Evolutionary conservation across 345 rosid species (phyloP), one percentile per base, ranked within the genome.

Genomic region (Erucastrum elatum): DNA sequence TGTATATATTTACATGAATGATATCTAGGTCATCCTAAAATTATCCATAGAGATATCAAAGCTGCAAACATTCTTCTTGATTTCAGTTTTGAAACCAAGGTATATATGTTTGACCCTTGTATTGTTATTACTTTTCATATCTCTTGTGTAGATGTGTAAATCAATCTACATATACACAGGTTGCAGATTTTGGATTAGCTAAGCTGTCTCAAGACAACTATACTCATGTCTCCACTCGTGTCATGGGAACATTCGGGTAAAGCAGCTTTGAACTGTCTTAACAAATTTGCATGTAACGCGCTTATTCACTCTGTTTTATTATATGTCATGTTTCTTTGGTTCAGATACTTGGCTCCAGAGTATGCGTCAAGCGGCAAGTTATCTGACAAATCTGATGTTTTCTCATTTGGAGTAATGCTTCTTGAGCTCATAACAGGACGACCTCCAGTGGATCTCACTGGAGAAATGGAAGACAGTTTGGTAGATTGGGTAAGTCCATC

Each of bases 201-300:
- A 95, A 91, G 83, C 70, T 93, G 16, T 37, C 94, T 73, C 89
- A 91, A 64, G 99, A 93, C 79, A 79, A 79, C 80, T 81, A 89
- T 64, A 93, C 99, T 44, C 99, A 95, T 85, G 89, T 95, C 59
- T 95, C 99, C 16, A 95, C 99, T 15, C 80, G 99, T 3, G 94
- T 93, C 77, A 91, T 95, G 98, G 99, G 99, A 81, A 93, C 99
- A 75, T 95, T 95, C 74, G 99, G 99, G 99, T 95, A 83, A 33
- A 82, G 84, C 9, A 66, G 68, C 51, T 75, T 64, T 10, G n/a
- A 39, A 26, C 66, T 8, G 25, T 74, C 53, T 13, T 44, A 12
- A 41, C 13, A 11, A 15, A 46, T 46, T 35, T n/a, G 25, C 12
- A 6, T 61, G 13, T 27, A 60, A 3, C 12, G 2, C 4, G 63